Evolutionary conservation across 345 rosid genomes (phyloP).

Genomic region (Eucalyptus marginata): DNA sequence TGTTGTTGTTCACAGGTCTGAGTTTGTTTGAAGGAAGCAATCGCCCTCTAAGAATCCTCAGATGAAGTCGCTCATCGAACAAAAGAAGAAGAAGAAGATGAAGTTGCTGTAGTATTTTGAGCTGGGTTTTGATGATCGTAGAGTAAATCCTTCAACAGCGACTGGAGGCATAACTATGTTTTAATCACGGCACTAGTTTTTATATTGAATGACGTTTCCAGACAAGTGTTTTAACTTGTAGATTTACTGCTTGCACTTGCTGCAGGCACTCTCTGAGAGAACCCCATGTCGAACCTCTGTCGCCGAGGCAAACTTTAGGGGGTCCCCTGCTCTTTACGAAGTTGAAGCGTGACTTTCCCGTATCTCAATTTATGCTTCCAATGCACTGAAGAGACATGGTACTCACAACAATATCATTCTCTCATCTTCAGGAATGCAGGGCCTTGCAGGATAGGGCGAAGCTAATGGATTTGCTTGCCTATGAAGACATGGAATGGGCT

Average conservation of each 20-base stretch:
- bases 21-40: not conserved
- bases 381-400: not conserved
- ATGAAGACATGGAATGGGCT: slow-evolving; percentile 34
- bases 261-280: slow-evolving; percentile 51
- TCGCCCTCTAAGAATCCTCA: not conserved
- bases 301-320: not conserved
- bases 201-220: too few relatives aligned
- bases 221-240: not conserved
- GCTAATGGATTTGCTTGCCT: slow-evolving; percentile 42
- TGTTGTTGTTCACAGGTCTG: not conserved
- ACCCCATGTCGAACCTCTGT: slow-evolving; percentile 26
- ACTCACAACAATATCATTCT: not conserved
- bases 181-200: not conserved
- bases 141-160: not conserved
- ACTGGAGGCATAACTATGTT: not conserved
- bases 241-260: not conserved
- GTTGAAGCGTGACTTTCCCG: not conserved
- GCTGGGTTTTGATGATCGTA: not conserved
- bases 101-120: not conserved
- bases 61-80: not conserved
- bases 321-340: not conserved
- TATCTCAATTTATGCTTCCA: not conserved
- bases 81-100: not conserved
- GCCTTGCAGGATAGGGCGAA: slow-evolving; percentile 28
- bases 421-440: not conserved